phyloP scores from a whole-genome alignment of 371 early-diverging fungal genomes.

The Umbelopsis sp. region DNA sequence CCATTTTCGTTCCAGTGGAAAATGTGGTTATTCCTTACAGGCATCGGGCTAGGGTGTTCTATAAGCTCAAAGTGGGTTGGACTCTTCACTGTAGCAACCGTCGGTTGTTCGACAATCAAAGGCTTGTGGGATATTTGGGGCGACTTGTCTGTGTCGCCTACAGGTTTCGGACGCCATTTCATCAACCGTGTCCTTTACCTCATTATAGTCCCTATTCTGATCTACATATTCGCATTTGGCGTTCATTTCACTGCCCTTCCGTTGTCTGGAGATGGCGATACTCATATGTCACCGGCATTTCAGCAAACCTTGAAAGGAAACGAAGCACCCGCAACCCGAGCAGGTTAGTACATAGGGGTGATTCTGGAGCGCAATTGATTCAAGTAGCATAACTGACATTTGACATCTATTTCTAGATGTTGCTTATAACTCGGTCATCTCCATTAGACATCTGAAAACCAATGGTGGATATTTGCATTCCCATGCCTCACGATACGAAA shows the following conservation, averaged over 20 bases:
- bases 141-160: slow-evolving; percentile 59
- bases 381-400: slow-evolving; percentile 15
- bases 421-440: slow-evolving; percentile 78
- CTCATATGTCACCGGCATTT: slow-evolving; percentile 87
- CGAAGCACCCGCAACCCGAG: slow-evolving; percentile 54
- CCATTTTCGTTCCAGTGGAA: slow-evolving; percentile 73
- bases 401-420: slow-evolving; percentile 56
- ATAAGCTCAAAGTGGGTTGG: slow-evolving; percentile 91
- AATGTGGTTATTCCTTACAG: slow-evolving; percentile 74
- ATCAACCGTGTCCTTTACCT: slow-evolving; percentile 73
- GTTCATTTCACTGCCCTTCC: slow-evolving; percentile 83
- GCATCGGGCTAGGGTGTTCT: slow-evolving; percentile 71
- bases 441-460: slow-evolving; percentile 77
- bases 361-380: neutral
- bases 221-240: slow-evolving; percentile 86
- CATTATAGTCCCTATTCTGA: slow-evolving; percentile 77
- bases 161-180: slow-evolving; percentile 65
- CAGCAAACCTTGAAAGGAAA: slow-evolving; percentile 85
- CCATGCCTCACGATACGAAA: slow-evolving; percentile 81
- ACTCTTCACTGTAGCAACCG: slow-evolving; percentile 81
- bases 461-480: slow-evolving; percentile 89
- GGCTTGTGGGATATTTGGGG: slow-evolving; percentile 91
- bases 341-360: slow-evolving; percentile 25
- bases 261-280: slow-evolving; percentile 88
- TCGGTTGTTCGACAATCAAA: slow-evolving; percentile 84